These are phyloP conservation scores for Alternaria postmessia DNA, from an alignment of 2,329 filamentous ascomycete species.

Conservation along the genomic window DNA sequence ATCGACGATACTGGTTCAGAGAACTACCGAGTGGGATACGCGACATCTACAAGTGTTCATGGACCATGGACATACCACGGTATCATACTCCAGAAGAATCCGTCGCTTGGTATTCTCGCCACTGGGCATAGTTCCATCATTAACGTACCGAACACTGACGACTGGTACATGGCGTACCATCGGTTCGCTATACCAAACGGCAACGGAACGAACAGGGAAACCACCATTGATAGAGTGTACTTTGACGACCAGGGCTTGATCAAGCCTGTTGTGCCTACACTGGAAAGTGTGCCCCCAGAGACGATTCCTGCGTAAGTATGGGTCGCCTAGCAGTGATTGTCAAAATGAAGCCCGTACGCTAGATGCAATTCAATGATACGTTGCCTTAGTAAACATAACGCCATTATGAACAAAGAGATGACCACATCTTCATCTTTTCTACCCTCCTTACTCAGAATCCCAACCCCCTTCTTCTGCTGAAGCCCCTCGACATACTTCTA, in stretches of 20 bases:
- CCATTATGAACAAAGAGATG: neutral
- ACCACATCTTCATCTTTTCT: neutral
- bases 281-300: conserved; percentile 29
- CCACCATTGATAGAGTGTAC: conserved; percentile 35
- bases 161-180: conserved; percentile 44
- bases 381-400: neutral
- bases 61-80: conserved; percentile 40
- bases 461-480: neutral
- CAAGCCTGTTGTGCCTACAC: conserved; percentile 33
- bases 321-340: too few relatives aligned
- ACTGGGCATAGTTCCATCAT: conserved; percentile 39
- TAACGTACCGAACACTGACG: conserved; percentile 38
- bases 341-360: neutral
- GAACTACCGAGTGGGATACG: conserved; percentile 40
- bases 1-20: conserved; percentile 41
- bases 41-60: conserved; percentile 27
- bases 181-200: conserved; percentile 37
- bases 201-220: conserved; percentile 34
- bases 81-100: conserved; percentile 36
- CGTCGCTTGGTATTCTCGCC: conserved; percentile 29
- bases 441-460: neutral
- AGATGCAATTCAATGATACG: neutral
- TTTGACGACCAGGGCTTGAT: conserved; percentile 37
- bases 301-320: neutral
- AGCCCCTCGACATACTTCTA: neutral